Percentiles rank a stretch among this genome's conserved stretches.
These are phyloP conservation scores for Streptanthus diversifolius DNA, from an alignment of 345 rosid genomes.

Conservation along the genomic window DNA sequence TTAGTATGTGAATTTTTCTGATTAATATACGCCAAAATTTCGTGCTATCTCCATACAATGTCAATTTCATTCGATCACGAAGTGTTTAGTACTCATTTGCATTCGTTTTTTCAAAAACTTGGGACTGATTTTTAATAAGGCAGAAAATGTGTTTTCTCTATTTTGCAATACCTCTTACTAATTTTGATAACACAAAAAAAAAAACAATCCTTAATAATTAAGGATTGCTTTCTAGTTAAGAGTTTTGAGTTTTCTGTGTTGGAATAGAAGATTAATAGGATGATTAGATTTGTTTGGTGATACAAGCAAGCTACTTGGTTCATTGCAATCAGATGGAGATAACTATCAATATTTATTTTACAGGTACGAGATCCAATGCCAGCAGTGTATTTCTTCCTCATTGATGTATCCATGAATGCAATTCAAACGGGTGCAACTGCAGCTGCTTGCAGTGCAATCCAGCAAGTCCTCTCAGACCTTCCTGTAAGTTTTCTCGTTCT, in stretches of 20 bases:
- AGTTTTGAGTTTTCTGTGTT: not conserved
- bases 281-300: not conserved
- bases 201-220: not conserved
- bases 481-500: conserved; percentile 56
- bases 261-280: not conserved
- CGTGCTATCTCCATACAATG: not conserved
- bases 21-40: not conserved
- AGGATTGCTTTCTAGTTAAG: not conserved
- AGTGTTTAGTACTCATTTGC: not conserved
- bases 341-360: conserved; percentile 14
- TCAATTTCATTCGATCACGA: not conserved
- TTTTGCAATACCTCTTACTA: not conserved
- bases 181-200: not conserved
- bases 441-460: conserved; percentile 93
- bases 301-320: not conserved
- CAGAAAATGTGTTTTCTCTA: not conserved
- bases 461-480: conserved; percentile 88
- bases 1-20: conserved; percentile 58
- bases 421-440: conserved; percentile 96
- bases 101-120: not conserved
- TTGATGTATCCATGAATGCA: conserved; percentile 96
- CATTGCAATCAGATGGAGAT: conserved; percentile 21
- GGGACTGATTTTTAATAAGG: not conserved
- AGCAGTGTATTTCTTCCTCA: conserved; percentile 83
- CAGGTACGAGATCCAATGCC: conserved; percentile 99